phyloP scores from a whole-genome alignment of 768 basidiomycete genomes.

The Mrakia blollopis region DNA sequence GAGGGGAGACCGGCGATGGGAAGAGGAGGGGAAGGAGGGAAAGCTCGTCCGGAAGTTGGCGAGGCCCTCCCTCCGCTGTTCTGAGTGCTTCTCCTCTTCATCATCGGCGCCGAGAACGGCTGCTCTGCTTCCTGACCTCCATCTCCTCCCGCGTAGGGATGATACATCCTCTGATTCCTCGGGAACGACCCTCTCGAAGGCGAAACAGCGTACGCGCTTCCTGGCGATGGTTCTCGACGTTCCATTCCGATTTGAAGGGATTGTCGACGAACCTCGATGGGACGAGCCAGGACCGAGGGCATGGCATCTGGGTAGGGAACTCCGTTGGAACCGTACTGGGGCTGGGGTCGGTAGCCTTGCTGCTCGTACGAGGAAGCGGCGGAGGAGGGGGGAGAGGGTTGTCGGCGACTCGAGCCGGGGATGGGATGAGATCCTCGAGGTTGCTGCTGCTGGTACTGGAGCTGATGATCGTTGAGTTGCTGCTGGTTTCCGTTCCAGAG shows the following conservation, averaged over 20 bases:
- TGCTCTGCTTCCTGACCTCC: neutral
- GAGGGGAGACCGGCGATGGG: neutral
- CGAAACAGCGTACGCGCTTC: neutral
- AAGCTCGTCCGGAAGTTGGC: neutral
- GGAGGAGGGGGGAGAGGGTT: neutral
- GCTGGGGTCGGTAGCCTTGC: neutral
- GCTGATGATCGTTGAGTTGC: neutral
- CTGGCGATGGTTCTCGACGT: neutral
- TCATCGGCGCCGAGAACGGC: neutral
- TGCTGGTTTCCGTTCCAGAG: neutral
- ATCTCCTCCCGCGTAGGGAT: neutral
- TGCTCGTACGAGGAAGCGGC: conserved; percentile 1
- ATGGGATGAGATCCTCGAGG: neutral
- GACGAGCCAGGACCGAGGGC: conserved; percentile 3
- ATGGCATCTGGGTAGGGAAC: neutral
- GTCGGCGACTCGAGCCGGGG: conserved; percentile 5
- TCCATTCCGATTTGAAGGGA: conserved; percentile 5
- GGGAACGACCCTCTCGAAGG: neutral
- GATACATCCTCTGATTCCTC: neutral
- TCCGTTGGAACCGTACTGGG: conserved; percentile 3
- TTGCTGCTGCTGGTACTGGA: conserved; percentile 12
- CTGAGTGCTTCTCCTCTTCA: neutral
- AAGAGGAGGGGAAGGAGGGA: neutral
- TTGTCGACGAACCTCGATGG: conserved; percentile 1
- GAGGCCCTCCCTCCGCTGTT: neutral